A percentile compares a stretch with the other conserved stretches of the same genome.
Evolutionary conservation across 2,329 filamentous ascomycete species (phyloP).

Genomic region (Pyrenophora seminiperda): DNA sequence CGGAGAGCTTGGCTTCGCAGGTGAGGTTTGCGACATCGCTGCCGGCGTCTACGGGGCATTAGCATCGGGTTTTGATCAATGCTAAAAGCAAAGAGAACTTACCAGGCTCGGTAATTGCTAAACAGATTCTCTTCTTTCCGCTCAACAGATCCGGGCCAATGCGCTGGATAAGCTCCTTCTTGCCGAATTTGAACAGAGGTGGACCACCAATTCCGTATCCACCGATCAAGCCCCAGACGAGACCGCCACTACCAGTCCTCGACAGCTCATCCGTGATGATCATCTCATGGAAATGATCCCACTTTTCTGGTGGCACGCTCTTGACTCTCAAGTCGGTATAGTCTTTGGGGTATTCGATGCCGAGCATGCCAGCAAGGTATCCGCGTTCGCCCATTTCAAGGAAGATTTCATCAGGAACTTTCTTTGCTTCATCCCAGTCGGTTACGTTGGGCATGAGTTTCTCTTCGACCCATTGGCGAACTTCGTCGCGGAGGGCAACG

Average conservation of each 20-base stretch:
- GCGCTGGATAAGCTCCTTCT: conserved; percentile 80
- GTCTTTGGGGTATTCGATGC: conserved; percentile 68
- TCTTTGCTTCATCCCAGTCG: conserved; percentile 96
- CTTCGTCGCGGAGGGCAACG: conserved; percentile 84
- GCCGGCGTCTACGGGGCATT: conserved; percentile 69
- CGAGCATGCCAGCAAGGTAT: conserved; percentile 74
- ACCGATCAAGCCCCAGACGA: conserved; percentile 96
- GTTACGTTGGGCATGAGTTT: conserved; percentile 89
- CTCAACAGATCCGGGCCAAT: conserved; percentile 86
- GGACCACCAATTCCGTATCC: conserved; percentile 94
- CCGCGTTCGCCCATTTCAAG: conserved; percentile 81
- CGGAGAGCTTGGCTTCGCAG: conserved; percentile 91
- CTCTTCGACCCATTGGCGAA: conserved; percentile 88
- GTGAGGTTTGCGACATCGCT: conserved; percentile 94
- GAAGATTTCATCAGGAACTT: conserved; percentile 87
- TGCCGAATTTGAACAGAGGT: conserved; percentile 88
- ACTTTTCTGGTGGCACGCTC: conserved; percentile 82
- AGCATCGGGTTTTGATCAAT: conserved; percentile 1
- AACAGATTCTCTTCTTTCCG: conserved; percentile 95
- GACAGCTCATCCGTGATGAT: conserved; percentile 93
- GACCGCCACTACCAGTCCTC: conserved; percentile 83
- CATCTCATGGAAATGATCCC: conserved; percentile 99
- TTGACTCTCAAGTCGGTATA: conserved; percentile 72
- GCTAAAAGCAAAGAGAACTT: conserved; percentile 7
- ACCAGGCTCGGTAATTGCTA: conserved; percentile 88